Evolutionary conservation across 2,329 filamentous ascomycete species (phyloP), one percentile per base, ranked within the genome.

Genomic region (Trematosphaeria pertusa): DNA sequence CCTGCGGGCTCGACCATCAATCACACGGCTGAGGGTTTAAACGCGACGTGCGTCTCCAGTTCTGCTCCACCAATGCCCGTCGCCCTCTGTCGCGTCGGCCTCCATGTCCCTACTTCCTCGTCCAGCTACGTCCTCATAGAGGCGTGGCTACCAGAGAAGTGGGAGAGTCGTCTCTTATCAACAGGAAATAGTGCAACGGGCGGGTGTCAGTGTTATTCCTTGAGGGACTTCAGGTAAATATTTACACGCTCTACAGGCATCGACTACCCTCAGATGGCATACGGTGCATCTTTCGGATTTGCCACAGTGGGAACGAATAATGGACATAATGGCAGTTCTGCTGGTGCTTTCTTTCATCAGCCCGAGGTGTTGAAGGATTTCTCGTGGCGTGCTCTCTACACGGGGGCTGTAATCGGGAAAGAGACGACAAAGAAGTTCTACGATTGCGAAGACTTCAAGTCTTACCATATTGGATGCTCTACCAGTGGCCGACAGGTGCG

Each of bases 301-400:
- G 66, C 69, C 3, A 57, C 61, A 4, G 64, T 70, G 1, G 56
- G 61, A 14, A 59, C 58, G 2, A 70, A 72, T 48, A 67, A 48
- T 12, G 69, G 69, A 5, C 67, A 71, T 48, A 69, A 71, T 33
- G 69, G 69, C 5, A 65, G 65, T 5, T 70, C 67, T 4, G 77
- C 75, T 14, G 44, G 59, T 14, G 60, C 73, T 2, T 78, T 78
- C 48, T 44, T 7, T 14, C 60, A 70, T 10, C 73, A 75, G 15
- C 63, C 69, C 0, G 74, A 76, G 19, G 69, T 77, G 2, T 46
- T 78, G 2, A 62, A 69, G 28, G 77, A 79, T 50, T 79, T 75
- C 50, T 73, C 71, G 8, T 77, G 72, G 37, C 67, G 72, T 5
- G 69, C 72, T 20, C 19, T 74, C 5, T 71, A 75, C 35, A 73